Conservation (phyloP, 139 green algal genomes). For the Chlorella sp. region DNA sequence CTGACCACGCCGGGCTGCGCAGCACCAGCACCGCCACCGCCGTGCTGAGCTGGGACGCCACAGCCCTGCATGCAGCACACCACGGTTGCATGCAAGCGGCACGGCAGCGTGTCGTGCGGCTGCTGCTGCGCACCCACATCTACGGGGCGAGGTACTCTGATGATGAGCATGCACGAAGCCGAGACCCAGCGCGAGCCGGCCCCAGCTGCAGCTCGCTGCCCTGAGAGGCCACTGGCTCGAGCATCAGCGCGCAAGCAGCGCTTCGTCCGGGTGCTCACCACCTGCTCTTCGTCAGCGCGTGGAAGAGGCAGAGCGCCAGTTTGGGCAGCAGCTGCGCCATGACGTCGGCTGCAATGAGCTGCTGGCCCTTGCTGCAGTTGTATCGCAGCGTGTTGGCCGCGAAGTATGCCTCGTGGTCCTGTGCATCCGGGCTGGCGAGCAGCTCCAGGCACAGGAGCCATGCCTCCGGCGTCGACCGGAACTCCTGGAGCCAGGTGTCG, state of each 20-base stretch:
- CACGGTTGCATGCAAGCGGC: too few relatives aligned
- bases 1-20: slow-evolving; percentile 12
- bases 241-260: too few relatives aligned
- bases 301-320: not conserved
- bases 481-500: slow-evolving; percentile 10
- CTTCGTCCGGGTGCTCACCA: too few relatives aligned
- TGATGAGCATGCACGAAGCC: too few relatives aligned
- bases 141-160: too few relatives aligned
- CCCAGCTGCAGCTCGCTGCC: too few relatives aligned
- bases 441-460: slow-evolving; percentile 5
- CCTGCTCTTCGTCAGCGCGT: slow-evolving; percentile 5
- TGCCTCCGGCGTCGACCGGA: not conserved
- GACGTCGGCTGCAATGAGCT: slow-evolving; percentile 1
- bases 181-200: too few relatives aligned
- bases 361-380: slow-evolving; percentile 3
- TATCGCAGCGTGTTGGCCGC: slow-evolving; percentile 7
- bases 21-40: slow-evolving; percentile 19
- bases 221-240: too few relatives aligned
- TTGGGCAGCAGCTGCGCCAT: not conserved
- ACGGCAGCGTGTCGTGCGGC: too few relatives aligned
- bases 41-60: slow-evolving; percentile 15
- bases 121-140: too few relatives aligned
- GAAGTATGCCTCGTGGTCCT: slow-evolving; percentile 3
- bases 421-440: not conserved
- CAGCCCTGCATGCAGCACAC: slow-evolving; percentile 15